These are phyloP conservation scores for Golovinomyces cichoracearum DNA, from an alignment of 2,329 filamentous ascomycete species.

Conservation along the genomic window DNA sequence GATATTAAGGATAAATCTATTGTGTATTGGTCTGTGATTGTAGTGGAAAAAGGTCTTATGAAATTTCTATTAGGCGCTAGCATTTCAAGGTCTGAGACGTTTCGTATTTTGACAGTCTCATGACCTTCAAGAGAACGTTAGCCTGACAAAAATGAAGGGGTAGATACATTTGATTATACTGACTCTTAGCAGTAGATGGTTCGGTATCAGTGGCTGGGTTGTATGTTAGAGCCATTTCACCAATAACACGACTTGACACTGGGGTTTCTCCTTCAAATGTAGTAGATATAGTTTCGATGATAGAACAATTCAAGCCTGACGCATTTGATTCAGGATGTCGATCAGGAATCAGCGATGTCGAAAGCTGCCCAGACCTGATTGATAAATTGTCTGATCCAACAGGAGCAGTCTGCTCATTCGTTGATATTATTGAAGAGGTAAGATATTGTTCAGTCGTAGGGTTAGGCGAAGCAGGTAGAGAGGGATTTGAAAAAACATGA, in stretches of 20 bases:
- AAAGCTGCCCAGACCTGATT: constrained; percentile 63
- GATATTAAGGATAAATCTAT: constrained; percentile 46
- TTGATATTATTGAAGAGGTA: constrained; percentile 29
- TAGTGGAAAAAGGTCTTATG: constrained; percentile 38
- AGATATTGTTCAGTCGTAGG: constrained; percentile 15
- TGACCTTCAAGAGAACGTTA: constrained; percentile 18
- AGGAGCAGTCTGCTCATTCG: constrained; percentile 27
- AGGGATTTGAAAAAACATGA: constrained; percentile 23
- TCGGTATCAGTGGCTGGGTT: constrained; percentile 23
- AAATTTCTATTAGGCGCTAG: constrained; percentile 87
- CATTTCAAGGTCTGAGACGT: constrained; percentile 67
- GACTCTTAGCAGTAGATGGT: constrained; percentile 23
- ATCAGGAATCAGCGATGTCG: constrained; percentile 39
- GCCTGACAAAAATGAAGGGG: no score
- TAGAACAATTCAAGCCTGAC: constrained; percentile 60
- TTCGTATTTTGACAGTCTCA: constrained; percentile 58
- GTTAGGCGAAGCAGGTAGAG: background rate
- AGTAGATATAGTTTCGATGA: constrained; percentile 77
- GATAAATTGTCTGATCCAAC: constrained; percentile 64
- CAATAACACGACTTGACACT: constrained; percentile 48
- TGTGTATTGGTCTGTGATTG: constrained; percentile 53
- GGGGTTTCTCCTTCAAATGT: constrained; percentile 51
- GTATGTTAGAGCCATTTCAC: constrained; percentile 72
- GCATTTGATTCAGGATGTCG: constrained; percentile 61
- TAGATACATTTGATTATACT: background rate